These are phyloP conservation scores for Malus domestica DNA, from an alignment of 306 rosid genomes.

Conservation along the genomic window DNA sequence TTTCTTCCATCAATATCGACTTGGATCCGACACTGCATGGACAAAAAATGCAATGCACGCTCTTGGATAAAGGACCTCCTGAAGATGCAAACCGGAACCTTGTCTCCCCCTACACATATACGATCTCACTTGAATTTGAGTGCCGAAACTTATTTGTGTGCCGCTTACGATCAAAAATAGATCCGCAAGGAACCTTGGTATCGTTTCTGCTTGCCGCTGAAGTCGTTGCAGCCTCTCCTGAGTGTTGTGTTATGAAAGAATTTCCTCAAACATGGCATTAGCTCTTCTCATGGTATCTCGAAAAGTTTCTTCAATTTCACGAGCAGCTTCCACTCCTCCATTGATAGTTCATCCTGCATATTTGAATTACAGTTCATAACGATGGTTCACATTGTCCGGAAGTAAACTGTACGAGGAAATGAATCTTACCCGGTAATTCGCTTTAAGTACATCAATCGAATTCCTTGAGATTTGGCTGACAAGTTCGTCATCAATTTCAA, in stretches of 20 bases:
- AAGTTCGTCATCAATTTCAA: constrained; percentile 88
- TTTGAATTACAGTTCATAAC: background rate
- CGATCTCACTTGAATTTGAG: background rate
- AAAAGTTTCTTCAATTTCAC: constrained; percentile 75
- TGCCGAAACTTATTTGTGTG: background rate
- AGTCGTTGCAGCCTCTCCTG: background rate
- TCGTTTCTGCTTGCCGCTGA: background rate
- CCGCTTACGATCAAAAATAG: background rate
- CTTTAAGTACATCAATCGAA: constrained; percentile 79
- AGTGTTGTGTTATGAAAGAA: background rate
- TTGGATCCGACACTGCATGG: background rate
- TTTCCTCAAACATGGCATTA: background rate
- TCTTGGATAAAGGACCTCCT: background rate
- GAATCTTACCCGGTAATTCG: constrained; percentile 72
- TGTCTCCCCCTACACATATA: background rate
- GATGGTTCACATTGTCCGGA: background rate
- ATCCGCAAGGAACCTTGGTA: background rate
- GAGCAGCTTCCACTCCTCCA: constrained; percentile 76
- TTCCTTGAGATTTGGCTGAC: constrained; percentile 83
- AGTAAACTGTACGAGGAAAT: background rate
- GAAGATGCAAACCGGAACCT: background rate
- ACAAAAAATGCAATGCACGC: background rate
- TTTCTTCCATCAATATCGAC: background rate
- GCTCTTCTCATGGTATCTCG: constrained; percentile 54
- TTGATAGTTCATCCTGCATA: constrained; percentile 61